These are phyloP conservation scores for Sanghuangporus weigelae DNA, from an alignment of 1,284 basidiomycete genomes.

Conservation along the genomic window DNA sequence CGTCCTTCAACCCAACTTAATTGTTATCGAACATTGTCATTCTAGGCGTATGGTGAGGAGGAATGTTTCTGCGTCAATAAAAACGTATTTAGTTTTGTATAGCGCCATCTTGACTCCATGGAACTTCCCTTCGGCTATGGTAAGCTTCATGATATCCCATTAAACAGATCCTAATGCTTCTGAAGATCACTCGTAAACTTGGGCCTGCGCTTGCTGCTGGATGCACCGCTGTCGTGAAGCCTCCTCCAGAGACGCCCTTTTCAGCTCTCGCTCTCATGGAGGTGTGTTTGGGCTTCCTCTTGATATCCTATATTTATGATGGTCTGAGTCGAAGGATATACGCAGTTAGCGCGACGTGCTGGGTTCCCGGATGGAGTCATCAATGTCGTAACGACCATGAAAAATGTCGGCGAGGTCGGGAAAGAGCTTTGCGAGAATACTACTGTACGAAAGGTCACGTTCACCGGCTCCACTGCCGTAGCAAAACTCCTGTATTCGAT, in stretches of 20 bases:
- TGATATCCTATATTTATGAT: background rate
- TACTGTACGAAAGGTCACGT: slow-evolving; percentile 83
- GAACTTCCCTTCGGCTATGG: slow-evolving; percentile 94
- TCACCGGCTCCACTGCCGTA: slow-evolving; percentile 91
- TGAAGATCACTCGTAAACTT: slow-evolving; percentile 77
- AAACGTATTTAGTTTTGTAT: background rate
- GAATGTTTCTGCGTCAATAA: slow-evolving; percentile 21
- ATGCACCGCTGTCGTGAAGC: slow-evolving; percentile 95
- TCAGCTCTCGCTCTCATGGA: slow-evolving; percentile 87
- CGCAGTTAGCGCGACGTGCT: slow-evolving; percentile 75
- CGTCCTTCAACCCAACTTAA: background rate
- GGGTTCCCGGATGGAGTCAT: slow-evolving; percentile 94
- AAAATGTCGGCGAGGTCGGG: slow-evolving; percentile 78
- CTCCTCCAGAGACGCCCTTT: slow-evolving; percentile 93
- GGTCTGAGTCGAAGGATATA: background rate
- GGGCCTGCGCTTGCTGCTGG: slow-evolving; percentile 91
- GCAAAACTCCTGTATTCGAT: slow-evolving; percentile 87
- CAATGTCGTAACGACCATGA: slow-evolving; percentile 87
- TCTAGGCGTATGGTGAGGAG: slow-evolving; percentile 50
- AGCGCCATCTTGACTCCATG: slow-evolving; percentile 79
- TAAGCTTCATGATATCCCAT: slow-evolving; percentile 33
- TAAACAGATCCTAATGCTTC: slow-evolving; percentile 21
- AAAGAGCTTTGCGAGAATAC: slow-evolving; percentile 77
- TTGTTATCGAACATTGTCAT: slow-evolving; percentile 4
- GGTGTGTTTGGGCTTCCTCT: slow-evolving; percentile 32